Base-by-base conservation (phyloP, 768 basidiomycete genomes). In the Gymnopilus junonius region DNA sequence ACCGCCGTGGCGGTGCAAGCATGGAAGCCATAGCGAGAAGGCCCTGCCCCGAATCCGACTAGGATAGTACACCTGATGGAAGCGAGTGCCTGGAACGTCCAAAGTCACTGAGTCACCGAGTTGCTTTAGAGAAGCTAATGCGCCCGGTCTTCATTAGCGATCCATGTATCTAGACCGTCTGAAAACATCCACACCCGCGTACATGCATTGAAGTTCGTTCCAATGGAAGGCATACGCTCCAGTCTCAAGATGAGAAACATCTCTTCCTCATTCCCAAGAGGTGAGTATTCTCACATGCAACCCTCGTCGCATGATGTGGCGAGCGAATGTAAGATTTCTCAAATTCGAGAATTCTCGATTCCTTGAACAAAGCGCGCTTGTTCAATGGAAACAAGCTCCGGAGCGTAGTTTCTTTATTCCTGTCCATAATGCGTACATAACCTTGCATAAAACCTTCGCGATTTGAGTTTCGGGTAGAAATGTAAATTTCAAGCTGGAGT, bases 351-450 rank as follows among this genome's bases (percentile, higher is more conserved):
- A 29, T 54, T 54, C 50, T 21, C 42, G 42, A 43, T 12, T 43
- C 37, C 4, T 6, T 35, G 35, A 35, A 21, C 17, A 51, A 34
- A 45, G n/a, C 34, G 4, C 15, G 45, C 25, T 14, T 51, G 39
- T 48, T 51, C 35, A 50, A 59, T 59, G 48, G 58, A 46, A 46
- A 12, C n/a, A n/a, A n/a, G n/a, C n/a, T n/a, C n/a, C n/a, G n/a
- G n/a, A n/a, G n/a, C n/a, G n/a, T n/a, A n/a, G n/a, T n/a, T n/a
- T n/a, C n/a, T n/a, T n/a, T n/a, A n/a, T n/a, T n/a, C n/a, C n/a
- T n/a, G n/a, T n/a, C n/a, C n/a, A n/a, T n/a, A n/a, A n/a, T n/a
- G n/a, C n/a, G n/a, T n/a, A n/a, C n/a, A n/a, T n/a, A n/a, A n/a
- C n/a, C n/a, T n/a, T n/a, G n/a, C n/a, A n/a, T n/a, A n/a, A n/a